Evolutionary conservation across 768 basidiomycete species (phyloP), one percentile per base, ranked within the genome.

Genomic region (Exsudoporus frostii): DNA sequence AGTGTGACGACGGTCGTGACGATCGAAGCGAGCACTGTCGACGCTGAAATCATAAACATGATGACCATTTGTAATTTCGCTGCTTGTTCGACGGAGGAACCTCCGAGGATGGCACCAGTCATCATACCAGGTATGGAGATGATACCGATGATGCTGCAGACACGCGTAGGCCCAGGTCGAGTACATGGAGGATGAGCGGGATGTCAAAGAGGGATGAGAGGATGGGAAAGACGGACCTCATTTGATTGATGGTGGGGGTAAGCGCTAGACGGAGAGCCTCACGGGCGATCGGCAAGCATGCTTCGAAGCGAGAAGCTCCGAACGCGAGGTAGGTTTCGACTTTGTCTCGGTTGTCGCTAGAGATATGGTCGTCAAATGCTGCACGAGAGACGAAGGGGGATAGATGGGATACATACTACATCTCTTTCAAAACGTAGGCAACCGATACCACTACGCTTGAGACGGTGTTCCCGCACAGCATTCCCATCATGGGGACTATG

Each of bases 41-140:
- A 80, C 0, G 91, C 84, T 3, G 85, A 84, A 41, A 94, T 90
- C 87, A 94, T 90, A 71, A 95, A 94, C 84, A 93, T 90, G 72
- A 95, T 91, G 53, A 95, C 84, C 86, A 93, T 93, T 61, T 94
- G 93, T 15, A 94, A 73, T 47, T 84, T 82, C 2, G 90, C 90
- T 0, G 92, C 93, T 69, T 92, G 90, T 19, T 90, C 79, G 38
- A 94, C 88, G 29, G 86, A 85, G 11, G 88, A 81, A 0, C 92
- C 92, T 13, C 90, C 93, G 13, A 94, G 82, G 55, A 95, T 86
- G 5, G 92, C 90, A 58, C 92, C 92, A 0, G 89, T 91, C 89
- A 94, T 92, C 90, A 91, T 92, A 1, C 91, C 90, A 1, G 88
- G 87, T 50, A 88, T 90, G n/a, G 86, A 73, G 50, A 89, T 87